Base-by-base conservation (phyloP, 768 basidiomycete species). In the Lactifluus echinatus region DNA sequence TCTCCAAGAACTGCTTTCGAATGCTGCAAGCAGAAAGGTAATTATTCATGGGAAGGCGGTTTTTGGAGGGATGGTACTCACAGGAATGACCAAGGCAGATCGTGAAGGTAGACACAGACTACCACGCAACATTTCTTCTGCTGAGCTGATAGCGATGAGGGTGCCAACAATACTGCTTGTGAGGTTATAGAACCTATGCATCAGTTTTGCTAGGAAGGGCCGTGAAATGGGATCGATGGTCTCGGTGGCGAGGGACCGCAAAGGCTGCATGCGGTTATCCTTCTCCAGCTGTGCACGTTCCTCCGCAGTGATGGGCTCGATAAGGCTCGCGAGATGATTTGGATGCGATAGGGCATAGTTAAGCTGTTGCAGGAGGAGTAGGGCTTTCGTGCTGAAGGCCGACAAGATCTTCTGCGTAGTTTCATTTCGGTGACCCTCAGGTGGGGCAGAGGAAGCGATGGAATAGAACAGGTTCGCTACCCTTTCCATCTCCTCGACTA, bases 341-440 rank as follows among this genome's bases (percentile, higher is more conserved):
- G 93, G 93, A 69, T 97, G 93, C 0, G 90, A 86, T 46, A 95
- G 76, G 0, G 90, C 88, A 62, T 93, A 93, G 69, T 93, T 93
- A 60, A 96, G 71, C 62, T 93, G 88, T 66, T 93, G 91, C 1
- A 96, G 75, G 24, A 95, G 79, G 31, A 82, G 74, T 19, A 93
- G 71, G 0, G 86, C 83, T 59, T 81, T 82, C 0, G 74, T 74
- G 2, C 83, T 80, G 68, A 90, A 93, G 17, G 80, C 81, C 0
- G 77, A 76, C 42, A 93, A 75, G 6, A 91, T 80, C 63, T 80
- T 83, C 51, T 77, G 77, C 17, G 84, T 76, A 2, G 78, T 78
- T 6, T 76, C 73, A 59, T 79, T 76, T 48, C 74, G 61, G 63
- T 74, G 77, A 17, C 75, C 69, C 19, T 75, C 66, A 26, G 73